phyloP scores from a whole-genome alignment of 768 basidiomycete genomes.

The Collybia mongolica region DNA sequence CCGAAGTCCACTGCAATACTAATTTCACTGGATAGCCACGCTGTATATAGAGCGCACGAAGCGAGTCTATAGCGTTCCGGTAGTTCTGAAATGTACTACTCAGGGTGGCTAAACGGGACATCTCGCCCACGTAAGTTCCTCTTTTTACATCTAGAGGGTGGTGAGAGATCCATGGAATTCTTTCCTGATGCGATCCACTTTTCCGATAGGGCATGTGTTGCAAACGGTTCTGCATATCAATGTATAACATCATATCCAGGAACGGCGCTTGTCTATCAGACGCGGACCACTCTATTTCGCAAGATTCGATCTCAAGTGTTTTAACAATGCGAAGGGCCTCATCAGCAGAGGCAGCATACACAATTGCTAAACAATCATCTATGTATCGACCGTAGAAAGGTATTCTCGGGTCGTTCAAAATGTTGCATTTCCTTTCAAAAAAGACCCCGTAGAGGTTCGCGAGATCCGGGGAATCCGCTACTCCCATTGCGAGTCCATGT shows the following conservation, averaged over 20 bases:
- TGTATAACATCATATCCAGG: slow-evolving; percentile 26
- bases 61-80: slow-evolving; percentile 18
- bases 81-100: slow-evolving; percentile 24
- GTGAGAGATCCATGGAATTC: slow-evolving; percentile 18
- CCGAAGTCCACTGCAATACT: slow-evolving; percentile 26
- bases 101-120: slow-evolving; percentile 21
- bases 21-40: slow-evolving; percentile 27
- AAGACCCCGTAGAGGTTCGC: slow-evolving; percentile 26
- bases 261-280: slow-evolving; percentile 14
- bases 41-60: slow-evolving; percentile 23
- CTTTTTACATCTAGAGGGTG: slow-evolving; percentile 15
- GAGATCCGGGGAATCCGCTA: slow-evolving; percentile 26
- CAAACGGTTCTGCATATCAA: slow-evolving; percentile 10
- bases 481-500: slow-evolving; percentile 29
- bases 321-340: slow-evolving; percentile 8
- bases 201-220: slow-evolving; percentile 15
- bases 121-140: slow-evolving; percentile 17
- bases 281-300: slow-evolving; percentile 16
- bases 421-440: slow-evolving; percentile 12
- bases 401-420: slow-evolving; percentile 10
- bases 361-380: slow-evolving; percentile 25
- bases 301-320: slow-evolving; percentile 12
- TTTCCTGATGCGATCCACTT: slow-evolving; percentile 16
- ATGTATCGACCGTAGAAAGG: slow-evolving; percentile 29
- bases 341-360: slow-evolving; percentile 14